These are phyloP conservation scores for Sporothrix brasiliensis DNA, from an alignment of 2,329 filamentous ascomycete genomes.

Conservation along the genomic window DNA sequence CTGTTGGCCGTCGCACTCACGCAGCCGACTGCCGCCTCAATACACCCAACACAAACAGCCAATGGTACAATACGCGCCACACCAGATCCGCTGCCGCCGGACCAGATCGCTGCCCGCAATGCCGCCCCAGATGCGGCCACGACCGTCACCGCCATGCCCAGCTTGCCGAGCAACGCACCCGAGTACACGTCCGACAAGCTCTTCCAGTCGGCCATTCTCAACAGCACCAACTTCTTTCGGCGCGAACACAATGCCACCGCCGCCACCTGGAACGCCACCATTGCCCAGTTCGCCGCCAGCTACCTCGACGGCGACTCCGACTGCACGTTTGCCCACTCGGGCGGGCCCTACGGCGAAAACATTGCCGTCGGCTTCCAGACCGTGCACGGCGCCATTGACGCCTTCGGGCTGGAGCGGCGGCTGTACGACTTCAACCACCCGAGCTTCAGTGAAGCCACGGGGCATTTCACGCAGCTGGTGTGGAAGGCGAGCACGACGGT, in stretches of 20 bases:
- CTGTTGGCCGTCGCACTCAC: neutral
- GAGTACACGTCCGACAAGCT: slow-evolving; percentile 43
- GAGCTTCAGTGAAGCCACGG: slow-evolving; percentile 62
- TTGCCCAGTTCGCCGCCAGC: slow-evolving; percentile 56
- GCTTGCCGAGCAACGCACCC: slow-evolving; percentile 46
- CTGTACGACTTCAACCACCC: slow-evolving; percentile 62
- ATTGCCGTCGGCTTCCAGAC: slow-evolving; percentile 68
- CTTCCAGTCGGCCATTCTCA: slow-evolving; percentile 61
- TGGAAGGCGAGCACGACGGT: slow-evolving; percentile 66
- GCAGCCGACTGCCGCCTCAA: neutral
- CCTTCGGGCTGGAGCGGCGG: slow-evolving; percentile 65
- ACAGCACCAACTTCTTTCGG: slow-evolving; percentile 69
- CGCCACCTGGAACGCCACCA: slow-evolving; percentile 66
- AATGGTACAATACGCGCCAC: neutral
- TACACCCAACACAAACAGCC: neutral
- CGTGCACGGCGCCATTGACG: slow-evolving; percentile 58
- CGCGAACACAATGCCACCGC: slow-evolving; percentile 60
- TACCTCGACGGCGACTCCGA: slow-evolving; percentile 50
- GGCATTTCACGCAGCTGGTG: slow-evolving; percentile 74
- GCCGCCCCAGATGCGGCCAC: slow-evolving; percentile 23
- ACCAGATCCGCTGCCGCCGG: slow-evolving; percentile 14
- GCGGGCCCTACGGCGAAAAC: slow-evolving; percentile 73
- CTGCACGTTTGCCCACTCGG: slow-evolving; percentile 59
- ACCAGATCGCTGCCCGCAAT: neutral
- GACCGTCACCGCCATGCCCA: slow-evolving; percentile 43